A percentile compares a stretch with the other conserved stretches of the same genome.
Conservation (phyloP, 352 stramenopile species). For the Pythium rishiriense region DNA sequence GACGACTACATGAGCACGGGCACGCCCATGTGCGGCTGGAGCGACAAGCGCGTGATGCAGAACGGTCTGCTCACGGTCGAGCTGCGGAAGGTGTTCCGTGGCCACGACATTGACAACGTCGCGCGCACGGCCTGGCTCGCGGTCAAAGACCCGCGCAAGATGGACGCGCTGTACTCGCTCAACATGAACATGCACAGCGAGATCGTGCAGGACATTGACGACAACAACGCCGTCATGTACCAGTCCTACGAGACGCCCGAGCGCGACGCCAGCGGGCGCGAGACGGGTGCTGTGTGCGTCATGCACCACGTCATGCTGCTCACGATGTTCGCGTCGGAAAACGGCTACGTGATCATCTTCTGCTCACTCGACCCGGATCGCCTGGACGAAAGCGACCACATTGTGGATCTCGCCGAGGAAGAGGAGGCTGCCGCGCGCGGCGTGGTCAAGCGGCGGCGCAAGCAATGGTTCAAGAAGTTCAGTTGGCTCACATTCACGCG, state of each 20-base stretch:
- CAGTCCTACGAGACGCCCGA: constrained; percentile 35
- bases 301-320: constrained; percentile 31
- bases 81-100: constrained; percentile 31
- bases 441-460: constrained; percentile 8
- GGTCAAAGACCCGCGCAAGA: constrained; percentile 24
- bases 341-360: constrained; percentile 27
- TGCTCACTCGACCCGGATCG: constrained; percentile 24
- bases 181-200: constrained; percentile 39
- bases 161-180: constrained; percentile 32
- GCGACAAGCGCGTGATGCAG: constrained; percentile 32
- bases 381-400: constrained; percentile 22
- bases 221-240: constrained; percentile 42
- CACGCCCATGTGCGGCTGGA: constrained; percentile 33
- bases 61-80: constrained; percentile 38
- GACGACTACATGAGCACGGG: constrained; percentile 30
- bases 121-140: constrained; percentile 28
- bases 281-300: constrained; percentile 18
- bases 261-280: constrained; percentile 18
- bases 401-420: constrained; percentile 25
- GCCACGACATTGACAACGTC: constrained; percentile 15
- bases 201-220: constrained; percentile 34
- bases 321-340: constrained; percentile 22
- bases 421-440: constrained; percentile 17
- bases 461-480: constrained; percentile 32
- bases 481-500: constrained; percentile 33